These are phyloP conservation scores for Penicillium lividum DNA, from an alignment of 495 filamentous ascomycete genomes.

Conservation along the genomic window DNA sequence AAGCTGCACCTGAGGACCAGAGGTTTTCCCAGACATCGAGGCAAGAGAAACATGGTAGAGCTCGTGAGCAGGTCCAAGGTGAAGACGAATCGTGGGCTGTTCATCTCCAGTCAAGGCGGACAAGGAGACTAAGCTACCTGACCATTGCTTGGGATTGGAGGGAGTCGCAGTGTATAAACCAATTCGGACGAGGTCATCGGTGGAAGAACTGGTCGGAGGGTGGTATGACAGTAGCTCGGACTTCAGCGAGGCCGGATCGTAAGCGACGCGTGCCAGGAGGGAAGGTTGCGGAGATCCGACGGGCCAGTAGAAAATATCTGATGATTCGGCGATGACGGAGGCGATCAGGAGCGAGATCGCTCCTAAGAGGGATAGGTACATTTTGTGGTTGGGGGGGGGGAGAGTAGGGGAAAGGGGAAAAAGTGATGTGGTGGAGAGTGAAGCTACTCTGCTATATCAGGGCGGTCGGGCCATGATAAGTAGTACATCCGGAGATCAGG, in stretches of 20 bases:
- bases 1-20: slow-evolving; percentile 29
- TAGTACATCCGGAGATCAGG: neutral
- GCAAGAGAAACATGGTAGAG: slow-evolving; percentile 40
- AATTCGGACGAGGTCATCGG: slow-evolving; percentile 35
- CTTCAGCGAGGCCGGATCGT: slow-evolving; percentile 34
- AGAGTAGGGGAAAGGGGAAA: neutral
- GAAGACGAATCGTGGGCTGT: slow-evolving; percentile 37
- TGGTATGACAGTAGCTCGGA: slow-evolving; percentile 39
- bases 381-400: slow-evolving; percentile 12
- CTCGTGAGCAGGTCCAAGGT: slow-evolving; percentile 37
- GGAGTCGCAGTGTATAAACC: slow-evolving; percentile 36
- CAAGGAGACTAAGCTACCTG: slow-evolving; percentile 38
- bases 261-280: slow-evolving; percentile 43
- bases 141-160: slow-evolving; percentile 40
- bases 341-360: slow-evolving; percentile 19
- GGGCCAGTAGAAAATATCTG: slow-evolving; percentile 47
- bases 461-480: slow-evolving; percentile 1
- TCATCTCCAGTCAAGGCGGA: slow-evolving; percentile 27
- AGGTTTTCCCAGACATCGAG: slow-evolving; percentile 9
- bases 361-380: slow-evolving; percentile 27
- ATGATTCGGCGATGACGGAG: slow-evolving; percentile 21
- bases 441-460: neutral
- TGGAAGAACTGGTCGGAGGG: slow-evolving; percentile 23
- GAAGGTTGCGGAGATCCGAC: slow-evolving; percentile 36
- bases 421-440: neutral